Conservation (phyloP, 176 grass and related monocot species). For the Aegilops umbellulata region DNA sequence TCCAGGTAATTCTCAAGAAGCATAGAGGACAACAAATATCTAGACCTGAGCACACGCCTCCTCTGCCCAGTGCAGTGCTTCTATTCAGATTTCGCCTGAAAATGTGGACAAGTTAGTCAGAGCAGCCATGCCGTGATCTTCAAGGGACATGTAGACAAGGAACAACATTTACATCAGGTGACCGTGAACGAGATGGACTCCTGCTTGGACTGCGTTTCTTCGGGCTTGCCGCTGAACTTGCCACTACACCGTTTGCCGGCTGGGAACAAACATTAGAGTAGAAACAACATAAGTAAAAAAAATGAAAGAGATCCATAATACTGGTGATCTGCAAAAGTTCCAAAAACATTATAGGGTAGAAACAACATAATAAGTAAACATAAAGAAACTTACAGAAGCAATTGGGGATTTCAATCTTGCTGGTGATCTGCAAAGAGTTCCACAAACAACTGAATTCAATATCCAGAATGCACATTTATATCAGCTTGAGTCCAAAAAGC, state of each 20-base stretch:
- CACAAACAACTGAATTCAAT: conserved; percentile 59
- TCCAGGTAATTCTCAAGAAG: neutral
- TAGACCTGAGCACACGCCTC: neutral
- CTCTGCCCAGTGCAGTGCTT: neutral
- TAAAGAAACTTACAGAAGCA: conserved; percentile 48
- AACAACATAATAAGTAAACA: neutral
- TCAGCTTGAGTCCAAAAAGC: conserved; percentile 48
- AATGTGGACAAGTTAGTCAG: neutral
- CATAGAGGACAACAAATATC: conserved; percentile 16
- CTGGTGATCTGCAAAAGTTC: too few relatives aligned
- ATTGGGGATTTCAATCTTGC: conserved; percentile 65
- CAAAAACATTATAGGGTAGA: conserved; percentile 27
- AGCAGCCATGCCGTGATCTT: neutral
- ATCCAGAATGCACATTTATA: conserved; percentile 56
- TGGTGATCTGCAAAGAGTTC: conserved; percentile 76
- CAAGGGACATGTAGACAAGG: neutral
- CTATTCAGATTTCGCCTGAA: conserved; percentile 49
- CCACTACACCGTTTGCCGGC: conserved; percentile 41
- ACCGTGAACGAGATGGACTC: conserved; percentile 52
- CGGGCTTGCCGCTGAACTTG: neutral
- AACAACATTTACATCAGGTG: conserved; percentile 46
- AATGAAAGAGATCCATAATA: neutral
- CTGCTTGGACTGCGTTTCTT: conserved; percentile 52
- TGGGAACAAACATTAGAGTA: conserved; percentile 28
- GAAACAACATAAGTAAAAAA: neutral